phyloP scores from a whole-genome alignment of 2,329 filamentous ascomycete species.

The Paraphoma sp. region DNA sequence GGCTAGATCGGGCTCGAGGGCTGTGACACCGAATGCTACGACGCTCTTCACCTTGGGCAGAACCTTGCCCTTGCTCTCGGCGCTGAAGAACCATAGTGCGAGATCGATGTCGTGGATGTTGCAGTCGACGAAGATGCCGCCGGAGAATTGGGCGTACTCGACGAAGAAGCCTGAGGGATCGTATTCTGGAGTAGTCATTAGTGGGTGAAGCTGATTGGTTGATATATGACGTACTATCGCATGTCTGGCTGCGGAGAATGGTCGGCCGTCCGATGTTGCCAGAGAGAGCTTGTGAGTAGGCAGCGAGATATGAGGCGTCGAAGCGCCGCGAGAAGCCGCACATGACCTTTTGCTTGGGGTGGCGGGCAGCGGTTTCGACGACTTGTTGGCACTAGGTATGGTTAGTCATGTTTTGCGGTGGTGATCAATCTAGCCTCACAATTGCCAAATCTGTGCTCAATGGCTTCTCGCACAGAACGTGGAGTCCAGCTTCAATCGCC shows the following conservation, averaged over 20 bases:
- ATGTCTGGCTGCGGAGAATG: slow-evolving; percentile 70
- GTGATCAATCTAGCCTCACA: slow-evolving; percentile 47
- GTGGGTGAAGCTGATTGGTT: not conserved
- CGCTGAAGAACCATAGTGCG: slow-evolving; percentile 66
- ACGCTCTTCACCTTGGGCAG: slow-evolving; percentile 61
- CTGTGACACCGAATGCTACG: slow-evolving; percentile 63
- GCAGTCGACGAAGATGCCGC: slow-evolving; percentile 75
- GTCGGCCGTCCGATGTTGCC: slow-evolving; percentile 67
- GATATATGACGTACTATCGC: slow-evolving; percentile 55
- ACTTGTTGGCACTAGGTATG: slow-evolving; percentile 63
- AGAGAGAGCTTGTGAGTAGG: slow-evolving; percentile 57
- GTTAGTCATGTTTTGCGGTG: not conserved
- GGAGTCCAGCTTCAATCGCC: slow-evolving; percentile 61
- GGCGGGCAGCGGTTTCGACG: slow-evolving; percentile 61
- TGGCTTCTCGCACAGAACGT: slow-evolving; percentile 68
- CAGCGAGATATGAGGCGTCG: slow-evolving; percentile 70
- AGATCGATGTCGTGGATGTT: slow-evolving; percentile 75
- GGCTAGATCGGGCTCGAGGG: slow-evolving; percentile 64
- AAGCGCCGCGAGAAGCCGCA: slow-evolving; percentile 72
- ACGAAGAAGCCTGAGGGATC: slow-evolving; percentile 73
- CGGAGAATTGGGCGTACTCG: slow-evolving; percentile 68
- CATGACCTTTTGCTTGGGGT: slow-evolving; percentile 69
- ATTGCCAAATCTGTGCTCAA: slow-evolving; percentile 65
- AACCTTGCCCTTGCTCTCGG: slow-evolving; percentile 18
- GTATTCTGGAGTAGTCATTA: slow-evolving; percentile 40